Evolutionary conservation across 352 stramenopile species (phyloP), one percentile per base, ranked within the genome.

Genomic region (Phytophthora pseudosyringae): DNA sequence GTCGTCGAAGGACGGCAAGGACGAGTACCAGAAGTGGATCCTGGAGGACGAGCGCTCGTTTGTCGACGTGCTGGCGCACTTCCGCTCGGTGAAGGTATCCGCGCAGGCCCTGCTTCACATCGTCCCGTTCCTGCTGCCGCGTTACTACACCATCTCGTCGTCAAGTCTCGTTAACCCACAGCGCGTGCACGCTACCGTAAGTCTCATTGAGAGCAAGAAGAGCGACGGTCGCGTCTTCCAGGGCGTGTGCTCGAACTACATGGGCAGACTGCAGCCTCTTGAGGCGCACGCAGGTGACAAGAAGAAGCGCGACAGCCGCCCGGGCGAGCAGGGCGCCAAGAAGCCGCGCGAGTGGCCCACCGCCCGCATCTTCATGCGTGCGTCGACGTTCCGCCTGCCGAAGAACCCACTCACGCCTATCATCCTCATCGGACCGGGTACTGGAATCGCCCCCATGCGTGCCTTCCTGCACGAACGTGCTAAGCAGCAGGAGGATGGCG

Each of bases 111-210:
- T 99, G n/a, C 76, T 94, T 29, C 78, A 98, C 52, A 61, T 99
- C 18, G 89, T 98, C 46, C 97, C 97, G 16, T 92, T 91, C 62
- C 71, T 99, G 18, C 79, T 97, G 67, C 96, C 97, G 15, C 90
- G 98, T 7, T 98, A 98, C 71, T 99, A 99, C 78, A 99, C 98
- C 10, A 99, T 99, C 66, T 97, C 95, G 31, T 99, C 97, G 4
- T 99, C 93, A 10, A 94, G 91, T 40, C 78, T 88, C 36, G 86
- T 98, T 3, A 89, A 97, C 71, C 95, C 97, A 5, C 87, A 92
- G 44, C 85, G 82, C 16, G 86, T 99, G 29, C 95, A 99, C 69
- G 76, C 98, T 43, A 99, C 97, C 4, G 92, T 99, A 21, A 91
- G 91, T 28, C 82, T 99, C 25, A 90, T 98, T 36, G 72, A 96